Conservation (phyloP, 164 flowering plant genomes). For the Magnolia kwangsiensis region DNA sequence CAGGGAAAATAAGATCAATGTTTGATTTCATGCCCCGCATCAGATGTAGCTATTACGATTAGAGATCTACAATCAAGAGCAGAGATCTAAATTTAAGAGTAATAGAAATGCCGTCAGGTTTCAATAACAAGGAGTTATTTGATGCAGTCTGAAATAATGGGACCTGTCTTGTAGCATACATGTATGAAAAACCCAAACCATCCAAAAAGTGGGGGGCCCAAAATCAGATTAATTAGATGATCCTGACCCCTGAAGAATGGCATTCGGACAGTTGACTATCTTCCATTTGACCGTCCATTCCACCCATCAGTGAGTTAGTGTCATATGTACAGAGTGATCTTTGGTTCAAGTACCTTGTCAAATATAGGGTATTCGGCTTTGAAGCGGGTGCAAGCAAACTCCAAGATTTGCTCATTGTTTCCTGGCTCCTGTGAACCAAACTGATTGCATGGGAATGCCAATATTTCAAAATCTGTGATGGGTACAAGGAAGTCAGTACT, state of each 20-base stretch:
- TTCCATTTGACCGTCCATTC: constrained; percentile 44
- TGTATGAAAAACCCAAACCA: too few species aligned
- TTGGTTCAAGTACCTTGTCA: constrained; percentile 52
- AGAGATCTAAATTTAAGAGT: too few species aligned
- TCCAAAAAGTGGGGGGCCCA: background rate
- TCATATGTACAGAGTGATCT: constrained; percentile 19
- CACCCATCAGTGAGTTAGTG: constrained; percentile 15
- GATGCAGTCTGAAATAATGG: too few species aligned
- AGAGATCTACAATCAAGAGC: too few species aligned
- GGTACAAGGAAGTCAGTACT: background rate
- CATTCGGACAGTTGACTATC: constrained; percentile 23
- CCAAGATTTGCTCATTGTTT: constrained; percentile 56
- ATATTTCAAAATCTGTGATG: constrained; percentile 64
- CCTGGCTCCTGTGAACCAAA: constrained; percentile 89
- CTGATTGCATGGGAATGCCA: constrained; percentile 95
- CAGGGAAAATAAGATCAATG: too few species aligned
- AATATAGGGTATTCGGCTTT: constrained; percentile 88
- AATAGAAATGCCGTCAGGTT: too few species aligned
- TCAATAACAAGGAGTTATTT: background rate
- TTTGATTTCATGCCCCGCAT: too few species aligned
- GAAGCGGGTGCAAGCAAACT: constrained; percentile 79
- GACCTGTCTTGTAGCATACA: too few species aligned
- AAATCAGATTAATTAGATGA: background rate
- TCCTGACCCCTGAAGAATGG: constrained; percentile 71
- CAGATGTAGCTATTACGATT: too few species aligned